Percentiles rank a stretch among this genome's conserved stretches.
Conservation (phyloP, 768 basidiomycete genomes). For the Termitomyces sp. region DNA sequence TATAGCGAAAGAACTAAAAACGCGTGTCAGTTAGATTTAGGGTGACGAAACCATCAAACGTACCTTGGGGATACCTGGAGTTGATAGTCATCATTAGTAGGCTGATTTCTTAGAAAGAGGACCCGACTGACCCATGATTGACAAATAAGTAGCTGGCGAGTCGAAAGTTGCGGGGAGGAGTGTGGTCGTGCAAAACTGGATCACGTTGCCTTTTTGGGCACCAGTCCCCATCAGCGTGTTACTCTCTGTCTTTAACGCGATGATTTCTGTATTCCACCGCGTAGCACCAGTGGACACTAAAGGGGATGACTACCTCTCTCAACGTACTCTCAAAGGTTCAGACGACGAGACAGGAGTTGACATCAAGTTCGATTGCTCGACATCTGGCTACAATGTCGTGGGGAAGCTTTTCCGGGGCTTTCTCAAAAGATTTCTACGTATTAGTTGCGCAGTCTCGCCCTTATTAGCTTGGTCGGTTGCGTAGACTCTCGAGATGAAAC, state of each 20-base stretch:
- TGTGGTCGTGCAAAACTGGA: constrained; percentile 4
- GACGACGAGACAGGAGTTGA: neutral
- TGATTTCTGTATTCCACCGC: too few relatives aligned
- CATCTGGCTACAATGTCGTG: neutral
- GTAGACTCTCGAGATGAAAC: neutral
- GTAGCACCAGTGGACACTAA: too few relatives aligned
- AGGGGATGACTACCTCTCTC: neutral
- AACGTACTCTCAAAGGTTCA: neutral
- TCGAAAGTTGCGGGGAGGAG: constrained; percentile 9
- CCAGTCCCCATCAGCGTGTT: neutral
- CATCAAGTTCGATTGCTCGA: neutral
- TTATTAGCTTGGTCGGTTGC: neutral
- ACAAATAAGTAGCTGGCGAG: neutral
- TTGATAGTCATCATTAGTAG: neutral
- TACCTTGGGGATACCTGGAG: constrained; percentile 62
- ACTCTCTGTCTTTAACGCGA: too few relatives aligned
- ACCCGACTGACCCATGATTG: constrained; percentile 15
- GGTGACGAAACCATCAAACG: constrained; percentile 12
- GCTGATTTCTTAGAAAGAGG: neutral
- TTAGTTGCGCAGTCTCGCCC: neutral
- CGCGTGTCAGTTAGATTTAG: constrained; percentile 10
- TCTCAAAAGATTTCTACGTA: neutral
- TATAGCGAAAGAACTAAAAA: constrained; percentile 89
- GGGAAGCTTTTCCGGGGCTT: neutral
- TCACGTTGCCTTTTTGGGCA: constrained; percentile 13